Conservation (phyloP, 352 stramenopile species). For the Aphanomyces cochlioides region DNA sequence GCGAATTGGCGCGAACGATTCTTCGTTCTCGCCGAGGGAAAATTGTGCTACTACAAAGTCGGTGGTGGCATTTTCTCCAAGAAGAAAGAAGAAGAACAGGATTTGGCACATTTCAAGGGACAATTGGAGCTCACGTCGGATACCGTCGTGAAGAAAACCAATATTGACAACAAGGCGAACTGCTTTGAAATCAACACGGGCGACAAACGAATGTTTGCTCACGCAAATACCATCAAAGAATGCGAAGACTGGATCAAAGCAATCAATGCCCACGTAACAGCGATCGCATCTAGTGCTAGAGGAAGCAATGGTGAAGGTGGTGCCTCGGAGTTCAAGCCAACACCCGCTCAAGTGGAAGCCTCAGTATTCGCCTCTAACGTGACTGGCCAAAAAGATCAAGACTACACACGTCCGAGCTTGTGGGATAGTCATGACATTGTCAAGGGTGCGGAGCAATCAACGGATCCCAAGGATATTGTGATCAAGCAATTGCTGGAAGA, state of each 20-base stretch:
- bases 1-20: constrained; percentile 87
- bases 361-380: constrained; percentile 30
- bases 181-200: constrained; percentile 82
- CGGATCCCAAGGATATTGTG: constrained; percentile 81
- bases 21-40: constrained; percentile 78
- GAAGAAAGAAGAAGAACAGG: constrained; percentile 55
- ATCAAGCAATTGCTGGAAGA: constrained; percentile 85
- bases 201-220: constrained; percentile 83
- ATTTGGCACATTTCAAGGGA: constrained; percentile 82
- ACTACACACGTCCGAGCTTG: constrained; percentile 80
- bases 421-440: constrained; percentile 82
- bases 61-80: constrained; percentile 82
- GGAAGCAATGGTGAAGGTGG: constrained; percentile 35
- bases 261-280: constrained; percentile 71
- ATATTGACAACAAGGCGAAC: constrained; percentile 84
- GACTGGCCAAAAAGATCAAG: constrained; percentile 41
- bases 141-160: constrained; percentile 73
- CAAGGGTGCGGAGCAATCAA: constrained; percentile 66
- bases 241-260: constrained; percentile 88
- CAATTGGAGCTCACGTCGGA: constrained; percentile 77
- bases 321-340: constrained; percentile 48
- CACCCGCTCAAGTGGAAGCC: constrained; percentile 15
- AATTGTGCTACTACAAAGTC: constrained; percentile 86
- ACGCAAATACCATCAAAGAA: constrained; percentile 71
- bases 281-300: constrained; percentile 49